These are phyloP conservation scores for Blumeria graminis DNA, from an alignment of 2,329 filamentous ascomycete species.

Conservation along the genomic window DNA sequence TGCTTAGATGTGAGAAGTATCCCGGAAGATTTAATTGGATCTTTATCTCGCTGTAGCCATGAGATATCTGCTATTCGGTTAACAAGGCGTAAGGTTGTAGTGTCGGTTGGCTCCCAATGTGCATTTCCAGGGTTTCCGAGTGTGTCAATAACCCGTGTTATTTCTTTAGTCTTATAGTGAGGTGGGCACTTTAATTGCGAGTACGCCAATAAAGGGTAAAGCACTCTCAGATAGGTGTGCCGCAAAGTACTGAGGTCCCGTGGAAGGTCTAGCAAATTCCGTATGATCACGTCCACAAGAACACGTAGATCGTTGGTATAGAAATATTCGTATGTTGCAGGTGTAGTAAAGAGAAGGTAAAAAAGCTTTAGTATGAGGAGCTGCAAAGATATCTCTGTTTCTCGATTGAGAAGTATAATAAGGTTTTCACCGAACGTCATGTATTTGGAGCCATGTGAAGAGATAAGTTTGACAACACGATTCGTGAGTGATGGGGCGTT, in stretches of 20 bases:
- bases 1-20: too few relatives aligned
- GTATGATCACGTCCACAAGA: conserved; percentile 81
- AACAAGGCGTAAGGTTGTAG: conserved; percentile 56
- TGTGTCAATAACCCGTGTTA: conserved; percentile 50
- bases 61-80: conserved; percentile 48
- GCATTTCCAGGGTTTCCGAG: conserved; percentile 40
- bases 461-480: conserved; percentile 76
- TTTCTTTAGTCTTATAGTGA: conserved; percentile 77
- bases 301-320: conserved; percentile 95
- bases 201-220: conserved; percentile 74
- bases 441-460: conserved; percentile 53
- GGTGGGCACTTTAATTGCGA: conserved; percentile 72
- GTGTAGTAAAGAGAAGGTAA: conserved; percentile 84
- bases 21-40: too few relatives aligned
- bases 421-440: conserved; percentile 96
- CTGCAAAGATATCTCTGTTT: conserved; percentile 83
- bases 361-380: conserved; percentile 89
- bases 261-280: conserved; percentile 86
- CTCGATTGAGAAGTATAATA: conserved; percentile 80
- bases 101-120: conserved; percentile 61
- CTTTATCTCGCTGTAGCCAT: conserved; percentile 25
- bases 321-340: conserved; percentile 86
- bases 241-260: conserved; percentile 54
- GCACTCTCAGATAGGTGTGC: conserved; percentile 82
- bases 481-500: conserved; percentile 45